Base-by-base conservation (phyloP, 192 early-diverging fungal genomes). In the Linnemannia exigua region DNA sequence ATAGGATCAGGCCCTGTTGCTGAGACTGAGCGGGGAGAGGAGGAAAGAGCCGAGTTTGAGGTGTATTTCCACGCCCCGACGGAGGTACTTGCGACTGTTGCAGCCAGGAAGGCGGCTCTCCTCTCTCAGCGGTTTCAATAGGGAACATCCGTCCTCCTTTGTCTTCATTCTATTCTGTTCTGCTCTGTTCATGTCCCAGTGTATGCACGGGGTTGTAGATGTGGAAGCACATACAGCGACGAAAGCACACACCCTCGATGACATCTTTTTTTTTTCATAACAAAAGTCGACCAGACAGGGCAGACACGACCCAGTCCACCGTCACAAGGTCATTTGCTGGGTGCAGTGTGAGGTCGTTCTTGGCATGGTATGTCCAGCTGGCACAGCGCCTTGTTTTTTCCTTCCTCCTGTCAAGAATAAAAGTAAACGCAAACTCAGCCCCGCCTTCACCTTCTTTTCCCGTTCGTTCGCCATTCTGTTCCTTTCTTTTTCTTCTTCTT, bases 81-180 rank as follows among this genome's bases (percentile, higher is more conserved):
- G 0, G 69, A 78, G 19, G 69, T 31, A 19, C 33, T 61, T 16
- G 77, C 77, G 44, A 54, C 25, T 14, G 46, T 61, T 9, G 37
- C 46, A 8, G 69, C 77, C 25, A 78, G 69, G 31, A 78, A 46
- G 38, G 50, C 69, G 22, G 35, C 33, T 48, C 31, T 78, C 12
- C 77, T 78, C 33, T 71, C 50, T 31, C 19, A 50, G 8, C 77
- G 77, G 15, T 78, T 78, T 44, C 68, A 36, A 17, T 70, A 46
- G 61, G 47, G 58, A 63, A 63, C 28, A 63, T 63, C 28, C 25
- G 5, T 63, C 28, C 28, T 63, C 58, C n/a, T 31, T 19, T 22
- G 19, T 22, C 5, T 58, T 58, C n/a, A n/a, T 58, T 12, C 54
- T 1, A 1, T 28, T 58, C 51, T 52, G 51, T 52, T 54, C 52